Conservation (phyloP, 2,329 filamentous ascomycete species). For the Phialemoniopsis sp. region DNA sequence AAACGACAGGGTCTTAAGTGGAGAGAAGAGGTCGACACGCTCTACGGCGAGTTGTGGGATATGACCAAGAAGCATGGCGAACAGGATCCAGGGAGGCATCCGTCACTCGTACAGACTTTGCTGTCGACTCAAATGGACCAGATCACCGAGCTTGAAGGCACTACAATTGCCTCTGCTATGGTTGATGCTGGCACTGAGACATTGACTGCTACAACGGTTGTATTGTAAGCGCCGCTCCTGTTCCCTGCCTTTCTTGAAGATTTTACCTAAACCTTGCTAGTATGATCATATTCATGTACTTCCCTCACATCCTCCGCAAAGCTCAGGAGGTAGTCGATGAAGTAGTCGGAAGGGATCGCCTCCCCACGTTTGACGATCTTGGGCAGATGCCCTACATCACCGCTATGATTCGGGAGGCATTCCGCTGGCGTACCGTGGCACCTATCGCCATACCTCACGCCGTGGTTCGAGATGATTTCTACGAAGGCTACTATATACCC, state of each 20-base stretch:
- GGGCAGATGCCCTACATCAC: constrained; percentile 26
- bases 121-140: neutral
- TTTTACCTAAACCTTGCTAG: neutral
- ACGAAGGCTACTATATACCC: constrained; percentile 41
- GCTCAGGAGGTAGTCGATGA: constrained; percentile 15
- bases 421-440: constrained; percentile 13
- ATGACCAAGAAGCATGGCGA: neutral
- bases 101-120: neutral
- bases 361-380: constrained; percentile 23
- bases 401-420: constrained; percentile 9
- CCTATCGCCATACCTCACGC: constrained; percentile 30
- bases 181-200: constrained; percentile 1
- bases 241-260: neutral
- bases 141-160: neutral
- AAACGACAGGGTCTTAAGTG: neutral
- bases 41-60: neutral
- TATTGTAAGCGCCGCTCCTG: neutral
- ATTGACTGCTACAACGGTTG: neutral
- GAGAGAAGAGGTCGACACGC: neutral
- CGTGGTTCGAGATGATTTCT: constrained; percentile 33
- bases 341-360: constrained; percentile 22
- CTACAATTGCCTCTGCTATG: neutral
- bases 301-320: constrained; percentile 18
- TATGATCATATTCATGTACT: constrained; percentile 2
- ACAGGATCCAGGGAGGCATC: neutral